Evolutionary conservation across 2,329 filamentous ascomycete genomes (phyloP).

Genomic region (Aspergillus neotritici): DNA sequence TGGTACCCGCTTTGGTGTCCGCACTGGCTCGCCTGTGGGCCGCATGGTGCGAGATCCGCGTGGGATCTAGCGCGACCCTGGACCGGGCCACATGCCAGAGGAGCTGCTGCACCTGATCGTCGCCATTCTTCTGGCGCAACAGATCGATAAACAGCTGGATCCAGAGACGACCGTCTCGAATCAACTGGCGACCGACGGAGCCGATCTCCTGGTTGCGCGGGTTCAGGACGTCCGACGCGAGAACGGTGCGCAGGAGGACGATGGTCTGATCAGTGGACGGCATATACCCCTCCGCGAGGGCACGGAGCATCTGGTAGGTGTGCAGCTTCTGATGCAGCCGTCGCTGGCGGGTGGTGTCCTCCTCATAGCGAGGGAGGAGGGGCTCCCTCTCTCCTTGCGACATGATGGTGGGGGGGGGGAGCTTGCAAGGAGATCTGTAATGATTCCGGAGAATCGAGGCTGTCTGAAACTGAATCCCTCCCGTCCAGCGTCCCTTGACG

Average conservation of each 20-base stretch:
- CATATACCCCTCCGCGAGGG: slow-evolving; percentile 79
- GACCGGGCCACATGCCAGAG: slow-evolving; percentile 77
- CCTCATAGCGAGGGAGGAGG: slow-evolving; percentile 66
- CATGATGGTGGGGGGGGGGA: slow-evolving; percentile 15
- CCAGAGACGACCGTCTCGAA: slow-evolving; percentile 67
- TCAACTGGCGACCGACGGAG: slow-evolving; percentile 66
- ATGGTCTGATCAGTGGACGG: slow-evolving; percentile 82
- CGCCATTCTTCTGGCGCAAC: slow-evolving; percentile 71
- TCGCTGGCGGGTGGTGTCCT: slow-evolving; percentile 73
- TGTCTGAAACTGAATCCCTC: neutral
- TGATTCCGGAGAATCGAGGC: neutral
- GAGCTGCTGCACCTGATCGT: slow-evolving; percentile 86
- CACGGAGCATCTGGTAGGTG: slow-evolving; percentile 84
- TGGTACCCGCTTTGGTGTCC: slow-evolving; percentile 62
- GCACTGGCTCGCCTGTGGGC: slow-evolving; percentile 61
- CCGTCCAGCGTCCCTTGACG: too few relatives aligned
- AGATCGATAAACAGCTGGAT: slow-evolving; percentile 76
- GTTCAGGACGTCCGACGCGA: slow-evolving; percentile 73
- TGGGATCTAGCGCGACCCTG: slow-evolving; percentile 62
- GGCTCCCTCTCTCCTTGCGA: slow-evolving; percentile 64
- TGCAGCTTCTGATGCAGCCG: slow-evolving; percentile 84
- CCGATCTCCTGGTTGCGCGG: slow-evolving; percentile 70
- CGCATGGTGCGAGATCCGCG: slow-evolving; percentile 57
- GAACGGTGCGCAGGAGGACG: slow-evolving; percentile 69
- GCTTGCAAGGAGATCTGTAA: too few relatives aligned